phyloP scores from a whole-genome alignment of 805 yeast species.

The Saccharomycopsis sp. region DNA sequence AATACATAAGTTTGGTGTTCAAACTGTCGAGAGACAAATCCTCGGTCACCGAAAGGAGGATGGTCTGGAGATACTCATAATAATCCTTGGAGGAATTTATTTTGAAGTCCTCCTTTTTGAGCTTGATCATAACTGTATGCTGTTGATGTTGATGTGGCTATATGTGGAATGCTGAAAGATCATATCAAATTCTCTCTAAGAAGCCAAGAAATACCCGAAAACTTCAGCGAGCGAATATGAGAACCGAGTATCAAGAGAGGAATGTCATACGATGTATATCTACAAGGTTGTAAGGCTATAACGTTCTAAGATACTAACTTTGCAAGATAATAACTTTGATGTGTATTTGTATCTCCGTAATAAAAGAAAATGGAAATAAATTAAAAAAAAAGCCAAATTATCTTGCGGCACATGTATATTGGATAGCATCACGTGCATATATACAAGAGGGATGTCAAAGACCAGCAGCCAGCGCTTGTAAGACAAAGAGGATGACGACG shows the following conservation, averaged over 20 bases:
- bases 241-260: not conserved
- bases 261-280: not conserved
- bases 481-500: no score
- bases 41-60: conserved; percentile 9
- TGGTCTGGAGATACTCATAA: conserved; percentile 12
- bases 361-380: not conserved
- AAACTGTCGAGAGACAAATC: conserved; percentile 14
- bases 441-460: no score
- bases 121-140: conserved; percentile 2
- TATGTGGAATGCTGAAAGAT: not conserved
- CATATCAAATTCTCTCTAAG: no score
- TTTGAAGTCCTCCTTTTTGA: conserved; percentile 12
- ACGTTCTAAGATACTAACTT: no score
- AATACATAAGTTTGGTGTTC: conserved; percentile 13
- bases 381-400: not conserved
- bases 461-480: no score
- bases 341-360: not conserved
- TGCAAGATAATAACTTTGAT: no score
- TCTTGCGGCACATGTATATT: not conserved
- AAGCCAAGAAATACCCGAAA: no score
- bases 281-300: no score
- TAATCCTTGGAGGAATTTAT: conserved; percentile 15
- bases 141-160: not conserved
- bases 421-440: not conserved
- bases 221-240: not conserved